Evolutionary conservation across 2,329 filamentous ascomycete genomes (phyloP).

Genomic region (Phaeophleospora eucalypticola): DNA sequence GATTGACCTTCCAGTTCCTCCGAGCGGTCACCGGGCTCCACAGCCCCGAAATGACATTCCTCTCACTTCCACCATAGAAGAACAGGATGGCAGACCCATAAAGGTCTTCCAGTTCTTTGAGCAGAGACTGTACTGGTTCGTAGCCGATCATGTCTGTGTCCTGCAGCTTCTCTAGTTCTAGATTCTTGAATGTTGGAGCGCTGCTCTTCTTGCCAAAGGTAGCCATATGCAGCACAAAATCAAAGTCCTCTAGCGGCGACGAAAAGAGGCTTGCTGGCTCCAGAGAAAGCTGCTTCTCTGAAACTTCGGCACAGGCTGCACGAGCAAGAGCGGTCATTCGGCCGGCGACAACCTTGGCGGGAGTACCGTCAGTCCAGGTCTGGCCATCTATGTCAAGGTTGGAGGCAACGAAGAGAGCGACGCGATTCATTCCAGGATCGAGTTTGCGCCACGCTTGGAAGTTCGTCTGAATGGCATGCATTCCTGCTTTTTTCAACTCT

Average conservation of each 20-base stretch:
- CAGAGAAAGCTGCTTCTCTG: slow-evolving; percentile 27
- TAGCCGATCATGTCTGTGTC: slow-evolving; percentile 48
- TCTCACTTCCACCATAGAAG: slow-evolving; percentile 63
- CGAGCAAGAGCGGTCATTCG: slow-evolving; percentile 79
- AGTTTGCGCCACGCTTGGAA: slow-evolving; percentile 82
- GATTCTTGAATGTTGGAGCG: slow-evolving; percentile 69
- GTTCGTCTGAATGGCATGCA: slow-evolving; percentile 60
- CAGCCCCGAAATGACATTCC: slow-evolving; percentile 58
- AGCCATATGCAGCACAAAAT: slow-evolving; percentile 75
- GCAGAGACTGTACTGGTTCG: slow-evolving; percentile 59
- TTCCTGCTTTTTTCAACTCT: slow-evolving; percentile 56
- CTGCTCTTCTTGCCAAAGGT: slow-evolving; percentile 36
- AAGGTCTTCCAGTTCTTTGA: slow-evolving; percentile 61
- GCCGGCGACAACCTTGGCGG: slow-evolving; percentile 76
- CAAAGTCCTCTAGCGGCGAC: slow-evolving; percentile 71
- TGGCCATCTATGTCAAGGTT: slow-evolving; percentile 73
- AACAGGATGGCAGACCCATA: slow-evolving; percentile 72
- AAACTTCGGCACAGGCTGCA: slow-evolving; percentile 62
- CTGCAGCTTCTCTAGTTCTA: slow-evolving; percentile 56
- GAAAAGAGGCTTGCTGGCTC: slow-evolving; percentile 63
- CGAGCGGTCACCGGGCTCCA: slow-evolving; percentile 57
- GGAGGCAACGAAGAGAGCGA: slow-evolving; percentile 76
- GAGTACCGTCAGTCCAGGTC: slow-evolving; percentile 71
- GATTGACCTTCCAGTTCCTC: slow-evolving; percentile 65
- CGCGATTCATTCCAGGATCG: slow-evolving; percentile 81